Evolutionary conservation across 805 yeast genomes (phyloP).

Genomic region (Naumovozyma baii): DNA sequence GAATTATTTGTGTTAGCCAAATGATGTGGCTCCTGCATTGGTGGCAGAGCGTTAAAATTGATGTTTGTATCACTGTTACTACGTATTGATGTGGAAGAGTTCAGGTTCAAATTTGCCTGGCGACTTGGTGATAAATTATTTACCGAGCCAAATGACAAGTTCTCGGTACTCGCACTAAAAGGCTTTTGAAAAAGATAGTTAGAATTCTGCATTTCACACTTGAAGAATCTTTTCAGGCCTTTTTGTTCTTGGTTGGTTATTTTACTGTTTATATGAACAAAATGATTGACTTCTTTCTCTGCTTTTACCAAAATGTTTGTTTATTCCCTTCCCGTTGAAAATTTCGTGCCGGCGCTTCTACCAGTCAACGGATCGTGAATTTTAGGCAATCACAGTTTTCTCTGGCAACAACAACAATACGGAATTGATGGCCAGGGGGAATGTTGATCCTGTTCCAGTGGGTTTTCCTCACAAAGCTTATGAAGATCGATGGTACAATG

Average conservation of each 20-base stretch:
- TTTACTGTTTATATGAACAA: neutral
- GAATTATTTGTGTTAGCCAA: neutral
- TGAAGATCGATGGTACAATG: neutral
- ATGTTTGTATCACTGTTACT: slow-evolving; percentile 9
- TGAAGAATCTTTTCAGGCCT: neutral
- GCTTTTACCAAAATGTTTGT: no score
- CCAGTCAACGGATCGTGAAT: neutral
- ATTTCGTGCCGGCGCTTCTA: neutral
- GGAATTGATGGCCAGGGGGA: neutral
- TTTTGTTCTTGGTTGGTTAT: neutral
- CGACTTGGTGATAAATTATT: slow-evolving; percentile 19
- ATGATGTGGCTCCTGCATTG: neutral
- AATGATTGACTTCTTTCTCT: neutral
- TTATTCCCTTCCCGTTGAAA: neutral
- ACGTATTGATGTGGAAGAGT: slow-evolving; percentile 1
- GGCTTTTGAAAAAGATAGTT: slow-evolving; percentile 2
- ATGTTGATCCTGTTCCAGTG: neutral
- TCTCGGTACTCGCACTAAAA: slow-evolving; percentile 17
- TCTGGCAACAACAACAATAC: neutral
- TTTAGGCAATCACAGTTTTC: no score
- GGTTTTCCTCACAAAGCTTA: neutral
- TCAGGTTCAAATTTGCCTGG: slow-evolving; percentile 7
- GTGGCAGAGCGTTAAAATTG: slow-evolving; percentile 1
- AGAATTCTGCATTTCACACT: neutral
- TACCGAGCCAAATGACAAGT: slow-evolving; percentile 10